Evolutionary conservation across 164 flowering plant species (phyloP), one percentile per base, ranked within the genome.

Genomic region (Annona cherimola): DNA sequence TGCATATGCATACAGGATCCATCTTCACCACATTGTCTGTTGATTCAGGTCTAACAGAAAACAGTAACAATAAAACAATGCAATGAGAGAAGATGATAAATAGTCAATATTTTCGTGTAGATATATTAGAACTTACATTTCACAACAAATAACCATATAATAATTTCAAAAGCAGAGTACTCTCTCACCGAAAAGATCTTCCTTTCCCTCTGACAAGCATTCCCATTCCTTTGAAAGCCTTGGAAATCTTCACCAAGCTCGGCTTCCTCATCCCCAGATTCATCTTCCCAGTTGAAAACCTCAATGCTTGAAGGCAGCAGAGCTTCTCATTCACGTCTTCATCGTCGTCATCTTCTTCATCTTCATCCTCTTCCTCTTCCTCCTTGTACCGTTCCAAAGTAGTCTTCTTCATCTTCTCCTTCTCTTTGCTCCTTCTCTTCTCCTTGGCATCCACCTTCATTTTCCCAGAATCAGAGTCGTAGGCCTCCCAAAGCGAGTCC

Each of bases 401-500:
- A 20, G 39, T 26, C 19, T 71, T 80, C 45, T 67, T 70, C 68
- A 70, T 73, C 76, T 69, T 71, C 45, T 26, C 66, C 69, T 69
- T 77, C 63, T 68, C 74, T 43, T 66, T 63, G 72, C 61, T 69
- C 67, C 43, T 69, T 26, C 35, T 26, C 35, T 26, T 26, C 35
- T 26, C 35, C 35, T 26, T 26, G 35, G 35, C 0, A 0, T 26
- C 74, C 20, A 18, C 46, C 71, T 71, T 72, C 19, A 1, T 42
- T 67, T 77, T 79, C 2, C 60, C 69, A 0, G 84, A 67, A 5
- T 86, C 86, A 0, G 77, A 69, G 79, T 92, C 99, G 59, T 90
- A 81, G 20, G 85, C 77, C 84, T 95, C 99, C 99, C 99, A 95
- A 5, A 95, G 84, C 74, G 79, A 69, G 71, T 95, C 98, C 97